Evolutionary conservation across 495 filamentous ascomycete species (phyloP), one percentile per base, ranked within the genome.

Genomic region (Durotheca rogersii): DNA sequence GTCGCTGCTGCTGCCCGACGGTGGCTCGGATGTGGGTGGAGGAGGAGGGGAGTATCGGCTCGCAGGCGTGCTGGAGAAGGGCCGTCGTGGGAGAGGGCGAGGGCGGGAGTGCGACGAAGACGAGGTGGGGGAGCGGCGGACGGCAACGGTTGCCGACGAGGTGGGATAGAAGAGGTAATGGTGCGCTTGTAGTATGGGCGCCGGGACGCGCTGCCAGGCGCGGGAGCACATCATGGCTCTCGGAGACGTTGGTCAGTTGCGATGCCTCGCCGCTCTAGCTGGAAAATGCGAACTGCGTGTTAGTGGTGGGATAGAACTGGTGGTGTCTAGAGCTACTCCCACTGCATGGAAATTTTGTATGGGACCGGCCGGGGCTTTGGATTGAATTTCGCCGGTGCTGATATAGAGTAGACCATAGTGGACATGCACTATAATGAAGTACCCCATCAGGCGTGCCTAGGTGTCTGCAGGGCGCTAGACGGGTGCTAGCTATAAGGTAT

Each of bases 161-260:
- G n/a, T n/a, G 33, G 27, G 33, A 61, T 41, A 53, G 52, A 32
- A 46, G 38, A 34, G 40, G 48, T 41, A 36, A n/a, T n/a, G 23
- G 23, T 9, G 23, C 23, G 23, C 7, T 43, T 27, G 33, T 6
- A 39, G 37, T 5, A 46, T 50, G 58, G 60, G 53, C 55, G 65
- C 60, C 4, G 70, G 54, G 39, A 62, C 69, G 43, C 61, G 68
- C 38, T 67, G 66, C 33, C 75, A 69, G 60, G 70, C 75, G 19
- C 71, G 66, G 43, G 63, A 59, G 60, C 74, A 77, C 55, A 76
- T 75, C 74, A 77, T 77, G 50, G 60, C 7, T 45, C 30, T n/a
- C n/a, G n/a, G n/a, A n/a, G n/a, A n/a, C n/a, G 18, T 14, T 43
- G 7, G 45, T 43, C 12, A 12, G 15, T 21, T 30, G 32, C 12